Evolutionary conservation across 1,284 basidiomycete genomes (phyloP).

Genomic region (Puccinia brachypodii): DNA sequence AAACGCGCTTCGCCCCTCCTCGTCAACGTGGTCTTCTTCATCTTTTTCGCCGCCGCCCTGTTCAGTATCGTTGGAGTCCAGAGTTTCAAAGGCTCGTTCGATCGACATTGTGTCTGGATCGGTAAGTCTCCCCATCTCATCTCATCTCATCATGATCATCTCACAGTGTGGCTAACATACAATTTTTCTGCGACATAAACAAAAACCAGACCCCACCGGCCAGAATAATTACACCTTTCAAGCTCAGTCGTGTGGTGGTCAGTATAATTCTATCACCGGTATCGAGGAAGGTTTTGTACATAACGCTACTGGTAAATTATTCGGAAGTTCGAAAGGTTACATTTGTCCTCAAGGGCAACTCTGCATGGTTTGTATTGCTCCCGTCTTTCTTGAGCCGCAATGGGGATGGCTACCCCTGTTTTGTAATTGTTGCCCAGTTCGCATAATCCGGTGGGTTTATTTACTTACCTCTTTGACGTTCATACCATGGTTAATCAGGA

Average conservation of each 20-base stretch:
- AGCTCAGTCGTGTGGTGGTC: slow-evolving; percentile 73
- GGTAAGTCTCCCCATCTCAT: slow-evolving; percentile 51
- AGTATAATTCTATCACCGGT: slow-evolving; percentile 54
- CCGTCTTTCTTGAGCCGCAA: not conserved
- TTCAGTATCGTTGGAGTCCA: slow-evolving; percentile 86
- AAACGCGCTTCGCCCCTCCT: slow-evolving; percentile 87
- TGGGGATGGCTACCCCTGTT: not conserved
- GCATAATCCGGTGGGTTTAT: not conserved
- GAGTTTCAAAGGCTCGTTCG: slow-evolving; percentile 78
- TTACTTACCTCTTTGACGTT: not conserved
- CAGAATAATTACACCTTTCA: slow-evolving; percentile 56
- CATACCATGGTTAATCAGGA: slow-evolving; percentile 58
- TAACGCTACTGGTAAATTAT: slow-evolving; percentile 37
- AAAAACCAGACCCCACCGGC: slow-evolving; percentile 59
- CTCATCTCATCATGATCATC: too few species aligned
- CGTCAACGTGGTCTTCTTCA: slow-evolving; percentile 84
- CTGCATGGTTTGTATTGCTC: slow-evolving; percentile 53
- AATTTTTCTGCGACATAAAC: too few species aligned
- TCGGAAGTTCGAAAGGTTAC: slow-evolving; percentile 54
- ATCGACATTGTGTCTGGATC: slow-evolving; percentile 62
- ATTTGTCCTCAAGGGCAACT: slow-evolving; percentile 56
- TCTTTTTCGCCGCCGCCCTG: slow-evolving; percentile 81
- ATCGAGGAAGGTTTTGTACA: slow-evolving; percentile 42
- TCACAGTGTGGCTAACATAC: too few species aligned
- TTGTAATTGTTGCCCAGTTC: not conserved